These are phyloP conservation scores for Penicillium sp. DNA, from an alignment of 2,329 filamentous ascomycete genomes.

Conservation along the genomic window DNA sequence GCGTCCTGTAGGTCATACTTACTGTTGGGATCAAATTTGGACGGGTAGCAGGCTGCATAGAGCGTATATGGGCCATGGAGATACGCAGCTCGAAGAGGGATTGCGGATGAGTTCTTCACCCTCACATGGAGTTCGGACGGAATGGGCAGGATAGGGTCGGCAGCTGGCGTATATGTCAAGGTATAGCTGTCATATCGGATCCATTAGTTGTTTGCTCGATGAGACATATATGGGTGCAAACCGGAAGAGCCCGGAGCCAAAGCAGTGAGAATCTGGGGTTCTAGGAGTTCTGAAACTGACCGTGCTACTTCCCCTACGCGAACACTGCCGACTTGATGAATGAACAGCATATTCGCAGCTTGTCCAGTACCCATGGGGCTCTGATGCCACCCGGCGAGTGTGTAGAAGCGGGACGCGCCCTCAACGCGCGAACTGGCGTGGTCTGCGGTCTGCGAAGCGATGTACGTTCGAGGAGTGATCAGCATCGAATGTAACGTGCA, in stretches of 20 bases:
- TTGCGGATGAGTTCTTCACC: slow-evolving; percentile 86
- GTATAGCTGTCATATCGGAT: slow-evolving; percentile 56
- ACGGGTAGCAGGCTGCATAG: slow-evolving; percentile 80
- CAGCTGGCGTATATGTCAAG: slow-evolving; percentile 83
- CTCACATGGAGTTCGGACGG: slow-evolving; percentile 78
- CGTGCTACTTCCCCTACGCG: slow-evolving; percentile 93
- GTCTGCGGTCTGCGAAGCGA: slow-evolving; percentile 40
- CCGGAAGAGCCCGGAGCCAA: neutral
- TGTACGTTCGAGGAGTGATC: slow-evolving; percentile 44
- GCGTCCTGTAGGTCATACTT: slow-evolving; percentile 68
- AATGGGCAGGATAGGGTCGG: slow-evolving; percentile 85
- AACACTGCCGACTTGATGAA: slow-evolving; percentile 86
- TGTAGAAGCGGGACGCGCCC: slow-evolving; percentile 27
- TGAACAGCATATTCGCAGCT: slow-evolving; percentile 68
- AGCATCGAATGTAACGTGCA: slow-evolving; percentile 37
- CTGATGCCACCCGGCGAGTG: slow-evolving; percentile 37
- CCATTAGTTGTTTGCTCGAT: slow-evolving; percentile 2
- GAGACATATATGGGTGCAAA: neutral
- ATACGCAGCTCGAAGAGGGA: slow-evolving; percentile 89
- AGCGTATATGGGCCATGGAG: slow-evolving; percentile 94
- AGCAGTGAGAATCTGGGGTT: neutral
- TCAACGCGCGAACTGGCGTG: slow-evolving; percentile 22
- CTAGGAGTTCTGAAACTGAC: slow-evolving; percentile 46
- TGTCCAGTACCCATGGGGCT: slow-evolving; percentile 20
- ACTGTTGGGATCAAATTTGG: slow-evolving; percentile 76